Conservation (phyloP, 2,329 filamentous ascomycete genomes). For the Colletotrichum brevisporum region DNA sequence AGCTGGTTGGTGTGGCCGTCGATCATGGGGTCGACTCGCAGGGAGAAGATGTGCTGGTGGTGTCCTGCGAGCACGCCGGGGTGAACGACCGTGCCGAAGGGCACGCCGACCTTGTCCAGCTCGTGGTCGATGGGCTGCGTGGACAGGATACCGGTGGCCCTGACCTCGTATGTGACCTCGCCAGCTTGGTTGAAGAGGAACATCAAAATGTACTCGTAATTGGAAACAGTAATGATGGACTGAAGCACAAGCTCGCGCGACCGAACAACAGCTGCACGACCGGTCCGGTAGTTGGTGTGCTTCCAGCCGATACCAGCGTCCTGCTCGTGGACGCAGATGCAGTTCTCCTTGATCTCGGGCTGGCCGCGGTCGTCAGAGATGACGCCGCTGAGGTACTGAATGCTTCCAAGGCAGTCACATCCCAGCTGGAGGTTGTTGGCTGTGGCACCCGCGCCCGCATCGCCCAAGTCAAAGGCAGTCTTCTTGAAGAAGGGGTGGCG, state of each 20-base stretch:
- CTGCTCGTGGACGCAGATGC: slow-evolving; percentile 78
- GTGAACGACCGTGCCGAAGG: slow-evolving; percentile 73
- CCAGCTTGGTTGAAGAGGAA: slow-evolving; percentile 76
- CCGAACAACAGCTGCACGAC: slow-evolving; percentile 72
- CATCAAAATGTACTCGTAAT: slow-evolving; percentile 79
- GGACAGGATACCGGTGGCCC: slow-evolving; percentile 76
- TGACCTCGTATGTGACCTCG: slow-evolving; percentile 71
- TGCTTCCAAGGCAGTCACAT: slow-evolving; percentile 78
- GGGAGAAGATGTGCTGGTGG: slow-evolving; percentile 84
- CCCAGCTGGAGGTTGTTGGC: slow-evolving; percentile 77
- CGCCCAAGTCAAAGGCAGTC: slow-evolving; percentile 78
- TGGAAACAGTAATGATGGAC: slow-evolving; percentile 77
- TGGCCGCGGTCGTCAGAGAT: slow-evolving; percentile 68
- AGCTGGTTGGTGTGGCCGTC: slow-evolving; percentile 69
- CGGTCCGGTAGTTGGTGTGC: slow-evolving; percentile 77
- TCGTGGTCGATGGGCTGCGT: slow-evolving; percentile 67
- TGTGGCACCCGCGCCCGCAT: slow-evolving; percentile 74
- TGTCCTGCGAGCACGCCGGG: slow-evolving; percentile 63
- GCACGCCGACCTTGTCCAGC: slow-evolving; percentile 60
- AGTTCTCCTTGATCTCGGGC: slow-evolving; percentile 68
- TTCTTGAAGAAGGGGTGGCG: slow-evolving; percentile 74
- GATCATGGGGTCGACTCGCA: slow-evolving; percentile 74
- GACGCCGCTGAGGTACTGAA: slow-evolving; percentile 69
- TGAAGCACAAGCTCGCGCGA: slow-evolving; percentile 76
- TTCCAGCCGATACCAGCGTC: slow-evolving; percentile 80